Evolutionary conservation across 2,329 filamentous ascomycete genomes (phyloP).

Genomic region (Epichloe typhina): DNA sequence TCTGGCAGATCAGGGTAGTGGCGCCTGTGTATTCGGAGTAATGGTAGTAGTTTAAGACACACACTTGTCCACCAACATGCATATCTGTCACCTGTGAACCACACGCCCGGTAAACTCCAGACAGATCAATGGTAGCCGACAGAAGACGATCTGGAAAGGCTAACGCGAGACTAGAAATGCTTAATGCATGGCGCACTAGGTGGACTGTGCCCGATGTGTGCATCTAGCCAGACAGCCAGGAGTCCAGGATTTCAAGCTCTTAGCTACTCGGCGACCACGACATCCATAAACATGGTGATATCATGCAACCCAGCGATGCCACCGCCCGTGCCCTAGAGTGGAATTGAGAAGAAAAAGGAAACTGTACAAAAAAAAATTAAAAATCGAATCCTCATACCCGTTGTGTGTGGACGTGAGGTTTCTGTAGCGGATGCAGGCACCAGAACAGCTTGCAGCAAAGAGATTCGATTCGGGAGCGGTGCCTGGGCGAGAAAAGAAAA

Average conservation of each 20-base stretch:
- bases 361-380: not conserved
- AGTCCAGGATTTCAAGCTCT: too few relatives aligned
- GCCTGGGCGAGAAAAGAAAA: too few relatives aligned
- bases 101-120: not conserved
- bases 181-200: not conserved
- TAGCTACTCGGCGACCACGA: not conserved
- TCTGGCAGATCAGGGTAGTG: not conserved
- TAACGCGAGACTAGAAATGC: not conserved
- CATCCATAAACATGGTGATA: not conserved
- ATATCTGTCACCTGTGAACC: not conserved
- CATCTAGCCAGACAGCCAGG: not conserved
- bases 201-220: not conserved
- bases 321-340: not conserved
- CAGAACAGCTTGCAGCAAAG: not conserved
- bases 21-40: not conserved
- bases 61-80: not conserved
- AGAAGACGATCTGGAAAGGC: not conserved
- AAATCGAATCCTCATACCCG: not conserved
- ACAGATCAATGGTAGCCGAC: not conserved
- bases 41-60: too few relatives aligned
- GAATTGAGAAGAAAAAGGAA: not conserved
- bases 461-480: not conserved
- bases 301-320: not conserved
- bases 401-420: not conserved
- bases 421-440: constrained; percentile 1